Evolutionary conservation across 306 rosid species (phyloP), one percentile per base, ranked within the genome.

Genomic region (Quillaja saponaria): DNA sequence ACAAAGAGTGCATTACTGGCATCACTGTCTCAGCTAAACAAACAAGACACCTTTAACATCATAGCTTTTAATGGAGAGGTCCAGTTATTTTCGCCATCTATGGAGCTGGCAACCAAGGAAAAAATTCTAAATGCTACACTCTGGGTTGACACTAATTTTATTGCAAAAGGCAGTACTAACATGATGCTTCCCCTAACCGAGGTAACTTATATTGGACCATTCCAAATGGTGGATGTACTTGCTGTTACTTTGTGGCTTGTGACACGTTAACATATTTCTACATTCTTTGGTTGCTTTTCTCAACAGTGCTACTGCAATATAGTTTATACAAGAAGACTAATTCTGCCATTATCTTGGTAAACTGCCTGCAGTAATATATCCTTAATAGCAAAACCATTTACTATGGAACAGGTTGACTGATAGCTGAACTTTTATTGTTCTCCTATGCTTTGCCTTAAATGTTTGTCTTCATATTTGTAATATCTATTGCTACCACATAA

Each of bases 101-200:
- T 92, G 96, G 90, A 77, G 79, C 65, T 57, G 38, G 90, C 85
- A 46, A 82, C 96, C 5, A 7, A 69, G 41, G 83, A 84, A 58
- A 78, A 85, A 68, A 69, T 86, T 55, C 55, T 63, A 46, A 84
- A 74, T 54, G 95, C 96, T 64, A 71, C 75, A 51, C 55, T 82
- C 33, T 92, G 96, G 98, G 63, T 78, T 62, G 70, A 12, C 38
- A 17, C 55, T 13, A 81, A 56, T 67, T 78, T 84, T 69, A 64
- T 35, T 68, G 92, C 90, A 46, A 74, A 71, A 47, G 96, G 95
- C 67, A 84, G 84, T 63, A 88, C 98, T 10, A 81, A 86, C 80
- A 92, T 88, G 68, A 57, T 81, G 84, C 90, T 71, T 79, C 90
- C 98, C 55, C 66, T 92, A 62, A 78, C 75, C 69, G 84, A 82